A percentile compares a stretch with the other conserved stretches of the same genome.
phyloP scores from a whole-genome alignment of 2,329 filamentous ascomycete species.

The Cercospora janseana region DNA sequence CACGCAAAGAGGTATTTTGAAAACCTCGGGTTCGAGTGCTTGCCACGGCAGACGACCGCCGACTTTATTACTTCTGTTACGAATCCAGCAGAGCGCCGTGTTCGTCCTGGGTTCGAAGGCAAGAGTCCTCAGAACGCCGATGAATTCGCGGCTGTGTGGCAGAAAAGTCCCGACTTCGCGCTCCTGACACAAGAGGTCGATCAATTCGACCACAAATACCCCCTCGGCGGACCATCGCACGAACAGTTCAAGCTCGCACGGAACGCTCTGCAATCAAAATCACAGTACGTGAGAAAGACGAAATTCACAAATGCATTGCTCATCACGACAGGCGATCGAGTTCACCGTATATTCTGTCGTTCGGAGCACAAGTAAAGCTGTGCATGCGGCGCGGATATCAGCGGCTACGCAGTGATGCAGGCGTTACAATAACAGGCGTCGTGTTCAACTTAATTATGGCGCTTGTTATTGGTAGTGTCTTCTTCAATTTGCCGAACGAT shows the following conservation, averaged over 20 bases:
- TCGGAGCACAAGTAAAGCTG: conserved; percentile 54
- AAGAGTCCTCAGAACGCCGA: conserved; percentile 65
- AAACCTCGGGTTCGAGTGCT: conserved; percentile 66
- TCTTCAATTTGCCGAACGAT: conserved; percentile 52
- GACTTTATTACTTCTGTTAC: conserved; percentile 71
- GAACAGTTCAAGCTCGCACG: conserved; percentile 1
- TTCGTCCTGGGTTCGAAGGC: conserved; percentile 58
- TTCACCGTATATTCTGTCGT: conserved; percentile 11
- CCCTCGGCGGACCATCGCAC: neutral
- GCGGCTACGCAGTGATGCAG: conserved; percentile 54
- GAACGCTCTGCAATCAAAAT: conserved; percentile 1
- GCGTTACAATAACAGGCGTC: conserved; percentile 48
- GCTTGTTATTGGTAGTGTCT: conserved; percentile 63
- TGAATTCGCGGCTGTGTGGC: conserved; percentile 60
- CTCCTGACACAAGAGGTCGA: neutral
- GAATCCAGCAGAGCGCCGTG: conserved; percentile 59
- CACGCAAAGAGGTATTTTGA: conserved; percentile 65
- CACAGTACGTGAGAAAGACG: neutral
- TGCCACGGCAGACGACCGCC: conserved; percentile 63
- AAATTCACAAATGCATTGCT: neutral
- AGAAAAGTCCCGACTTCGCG: conserved; percentile 47
- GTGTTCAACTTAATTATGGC: conserved; percentile 55
- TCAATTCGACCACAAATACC: neutral
- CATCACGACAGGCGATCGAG: neutral
- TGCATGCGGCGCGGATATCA: conserved; percentile 53